Percentiles rank a stretch among this genome's conserved stretches.
Evolutionary conservation across 345 rosid species (phyloP).

Genomic region (Euclidium syriacum): DNA sequence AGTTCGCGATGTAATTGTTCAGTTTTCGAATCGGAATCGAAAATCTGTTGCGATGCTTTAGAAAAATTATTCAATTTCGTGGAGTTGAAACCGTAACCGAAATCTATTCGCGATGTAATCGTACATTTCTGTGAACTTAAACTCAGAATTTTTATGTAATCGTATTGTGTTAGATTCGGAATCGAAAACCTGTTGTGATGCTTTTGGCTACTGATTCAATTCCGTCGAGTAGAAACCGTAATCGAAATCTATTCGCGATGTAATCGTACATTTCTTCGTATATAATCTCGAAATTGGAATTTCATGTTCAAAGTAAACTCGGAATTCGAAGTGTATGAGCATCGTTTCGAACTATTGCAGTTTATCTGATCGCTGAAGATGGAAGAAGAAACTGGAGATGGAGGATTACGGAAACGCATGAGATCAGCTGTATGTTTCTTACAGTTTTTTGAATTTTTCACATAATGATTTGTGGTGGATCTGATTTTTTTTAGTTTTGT

Average conservation of each 20-base stretch:
- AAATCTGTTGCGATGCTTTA: neutral
- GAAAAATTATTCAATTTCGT: neutral
- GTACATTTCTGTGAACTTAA: neutral
- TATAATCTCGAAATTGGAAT: too few relatives aligned
- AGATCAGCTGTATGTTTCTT: constrained; percentile 43
- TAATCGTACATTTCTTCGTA: neutral
- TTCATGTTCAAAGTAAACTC: too few relatives aligned
- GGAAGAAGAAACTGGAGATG: constrained; percentile 41
- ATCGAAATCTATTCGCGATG: neutral
- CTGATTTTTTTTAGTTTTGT: neutral
- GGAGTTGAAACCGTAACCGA: neutral
- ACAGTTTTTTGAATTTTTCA: neutral
- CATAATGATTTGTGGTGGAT: constrained; percentile 5
- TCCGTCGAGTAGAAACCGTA: neutral
- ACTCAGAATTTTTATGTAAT: too few relatives aligned
- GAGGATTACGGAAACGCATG: constrained; percentile 53
- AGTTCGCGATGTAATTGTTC: neutral
- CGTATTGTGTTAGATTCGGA: neutral
- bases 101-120: neutral
- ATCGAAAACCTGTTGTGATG: constrained; percentile 5
- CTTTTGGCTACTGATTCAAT: neutral
- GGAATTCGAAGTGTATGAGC: neutral
- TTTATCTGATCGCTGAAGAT: constrained; percentile 22
- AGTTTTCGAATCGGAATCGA: constrained; percentile 1
- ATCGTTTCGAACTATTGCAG: constrained; percentile 9